Evolutionary conservation across 306 rosid genomes (phyloP), one percentile per base, ranked within the genome.

Genomic region (Quercus rubra): DNA sequence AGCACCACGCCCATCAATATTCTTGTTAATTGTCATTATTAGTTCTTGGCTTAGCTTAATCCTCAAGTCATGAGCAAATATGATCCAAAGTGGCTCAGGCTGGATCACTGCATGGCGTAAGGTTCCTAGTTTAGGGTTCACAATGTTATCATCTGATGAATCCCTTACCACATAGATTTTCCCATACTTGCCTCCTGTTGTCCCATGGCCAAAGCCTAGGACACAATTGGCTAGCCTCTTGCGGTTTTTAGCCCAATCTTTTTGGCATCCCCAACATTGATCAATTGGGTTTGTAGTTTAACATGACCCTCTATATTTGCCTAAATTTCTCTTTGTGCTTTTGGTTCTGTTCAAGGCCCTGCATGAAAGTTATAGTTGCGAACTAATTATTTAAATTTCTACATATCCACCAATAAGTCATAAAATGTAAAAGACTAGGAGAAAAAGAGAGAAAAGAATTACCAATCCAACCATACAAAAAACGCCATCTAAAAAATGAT

Each of bases 1-100:
- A 70, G 82, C 87, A 3, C 91, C 90, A 9, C 93, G 83, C 4
- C 38, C 91, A 71, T 90, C 90, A 20, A 90, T 76, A 20, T 91
- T 88, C 89, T 90, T 88, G 57, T 72, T 25, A 83, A 83, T 83
- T 3, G 83, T 75, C 62, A 86, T 8, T 35, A 83, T 4, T 11
- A 86, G 90, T 80, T 86, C 87, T 83, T 54, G 71, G 7, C 4
- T 61, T 12, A 82, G 79, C 54, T 30, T 78, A 38, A 90, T 88
- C 18, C 2, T 15, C 92, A 90, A 88, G 55, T n/a, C 30, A 2
- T 10, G 64, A 1, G 62, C 38, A 70, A 90, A 88, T 28, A 79
- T 83, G 81, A 90, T 90, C 89, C 90, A 88, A 30, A 31, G 33
- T 31, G 0, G 87, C 77, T 38, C 54, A 0, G 15, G 63, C 19